Evolutionary conservation across 106 monocot species (phyloP), one percentile per base, ranked within the genome.

Genomic region (Apostasia ramifera): DNA sequence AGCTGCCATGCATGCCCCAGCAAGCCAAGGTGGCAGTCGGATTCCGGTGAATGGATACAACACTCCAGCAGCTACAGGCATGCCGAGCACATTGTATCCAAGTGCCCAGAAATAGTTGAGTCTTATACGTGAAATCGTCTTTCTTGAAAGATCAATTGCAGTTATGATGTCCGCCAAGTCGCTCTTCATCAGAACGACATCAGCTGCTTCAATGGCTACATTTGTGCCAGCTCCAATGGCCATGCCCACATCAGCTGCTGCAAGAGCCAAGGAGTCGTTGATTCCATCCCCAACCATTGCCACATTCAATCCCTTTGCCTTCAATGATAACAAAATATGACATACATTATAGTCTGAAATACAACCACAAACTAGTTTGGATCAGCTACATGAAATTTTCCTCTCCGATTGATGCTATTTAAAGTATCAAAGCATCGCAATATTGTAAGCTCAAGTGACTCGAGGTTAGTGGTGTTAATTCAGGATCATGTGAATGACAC

Each of bases 271-370:
- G 1, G 94, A 94, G 66, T 94, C 94, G 9, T 94, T 94, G 55
- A 94, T 83, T 49, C 94, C 94, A 12, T 94, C 94, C 3, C 94
- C 94, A 3, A 94, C 94, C 94, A 94, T 94, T 0, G 90, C 94
- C 48, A 94, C 85, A 9, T 70, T 79, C 59, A 81, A 51, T 6
- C 94, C 94, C 69, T 91, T 72, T 70, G 40, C 75, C 90, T 94
- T 76, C 55, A 83, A 11, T 57, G 44, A 5, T 69, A 48, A 43
- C 26, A 47, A 72, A 66, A 26, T 1, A 66, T 5, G 37, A 66
- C 0, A 1, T 14, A 51, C 50, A 44, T 63, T 4, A 44, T 42
- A 44, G 45, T 1, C 8, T 63, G 62, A 45, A 45, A 45, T 26
- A 26, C 26, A 26, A 26, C 26, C 26, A 26, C 26, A 26, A 26